These are phyloP conservation scores for Schwanniomyces vanrijiae DNA, from an alignment of 805 yeast genomes.

Conservation along the genomic window DNA sequence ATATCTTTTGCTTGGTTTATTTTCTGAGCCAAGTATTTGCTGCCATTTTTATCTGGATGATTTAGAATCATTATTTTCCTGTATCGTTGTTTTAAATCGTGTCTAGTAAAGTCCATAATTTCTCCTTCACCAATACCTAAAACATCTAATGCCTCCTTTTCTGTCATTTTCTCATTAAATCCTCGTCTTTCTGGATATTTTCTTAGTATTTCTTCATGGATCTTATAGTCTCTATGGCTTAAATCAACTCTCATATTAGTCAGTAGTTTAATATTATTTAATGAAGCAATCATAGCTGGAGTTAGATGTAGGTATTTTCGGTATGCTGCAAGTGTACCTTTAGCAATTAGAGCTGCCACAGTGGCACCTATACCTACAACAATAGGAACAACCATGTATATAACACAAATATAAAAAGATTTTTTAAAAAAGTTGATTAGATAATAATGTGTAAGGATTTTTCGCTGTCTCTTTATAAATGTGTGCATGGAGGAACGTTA, in stretches of 20 bases:
- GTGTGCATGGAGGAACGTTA: too few species aligned
- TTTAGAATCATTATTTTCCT: conserved; percentile 39
- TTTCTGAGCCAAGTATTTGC: conserved; percentile 39
- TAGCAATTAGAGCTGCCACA: conserved; percentile 46
- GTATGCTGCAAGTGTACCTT: conserved; percentile 27
- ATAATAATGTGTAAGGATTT: too few species aligned
- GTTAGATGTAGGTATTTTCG: conserved; percentile 29
- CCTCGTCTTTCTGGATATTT: conserved; percentile 32
- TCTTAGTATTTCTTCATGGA: conserved; percentile 12
- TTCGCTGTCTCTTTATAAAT: too few species aligned
- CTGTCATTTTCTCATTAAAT: conserved; percentile 40
- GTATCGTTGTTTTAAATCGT: conserved; percentile 32
- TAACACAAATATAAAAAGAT: too few species aligned
- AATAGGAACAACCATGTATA: conserved; percentile 46
- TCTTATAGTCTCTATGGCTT: conserved; percentile 13
- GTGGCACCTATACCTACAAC: conserved; percentile 57
- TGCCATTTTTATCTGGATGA: conserved; percentile 45
- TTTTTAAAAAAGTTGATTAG: too few species aligned
- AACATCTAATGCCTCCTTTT: conserved; percentile 40
- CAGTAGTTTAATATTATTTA: conserved; percentile 27
- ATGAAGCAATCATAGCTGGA: conserved; percentile 35
- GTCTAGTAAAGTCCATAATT: conserved; percentile 37
- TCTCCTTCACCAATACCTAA: conserved; percentile 44
- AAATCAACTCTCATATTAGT: conserved; percentile 9
- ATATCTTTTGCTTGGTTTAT: conserved; percentile 45